phyloP scores from a whole-genome alignment of 2,329 filamentous ascomycete genomes.

The Paramyrothecium roridum region DNA sequence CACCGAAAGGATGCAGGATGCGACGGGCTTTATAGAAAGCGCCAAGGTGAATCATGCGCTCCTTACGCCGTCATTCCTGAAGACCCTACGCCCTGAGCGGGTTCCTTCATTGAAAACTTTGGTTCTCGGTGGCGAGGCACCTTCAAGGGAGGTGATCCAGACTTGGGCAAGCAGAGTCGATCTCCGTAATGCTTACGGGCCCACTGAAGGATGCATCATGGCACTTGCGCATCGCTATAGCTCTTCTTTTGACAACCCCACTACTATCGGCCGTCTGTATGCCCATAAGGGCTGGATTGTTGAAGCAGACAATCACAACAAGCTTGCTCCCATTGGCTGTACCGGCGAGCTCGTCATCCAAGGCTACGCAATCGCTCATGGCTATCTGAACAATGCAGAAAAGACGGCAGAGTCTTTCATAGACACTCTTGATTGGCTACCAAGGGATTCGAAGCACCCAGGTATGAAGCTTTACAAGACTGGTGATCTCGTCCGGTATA shows the following conservation, averaged over 20 bases:
- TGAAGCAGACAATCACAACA: constrained; percentile 10
- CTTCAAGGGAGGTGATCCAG: neutral
- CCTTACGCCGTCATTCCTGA: neutral
- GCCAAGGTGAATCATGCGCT: neutral
- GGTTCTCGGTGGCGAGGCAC: neutral
- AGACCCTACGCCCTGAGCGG: neutral
- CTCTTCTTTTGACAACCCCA: neutral
- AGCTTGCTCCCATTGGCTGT: constrained; percentile 9
- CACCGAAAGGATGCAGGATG: neutral
- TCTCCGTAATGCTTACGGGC: constrained; percentile 11
- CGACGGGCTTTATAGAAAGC: constrained; percentile 9
- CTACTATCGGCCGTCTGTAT: neutral
- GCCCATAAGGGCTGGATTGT: constrained; percentile 12
- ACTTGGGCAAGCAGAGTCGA: neutral
- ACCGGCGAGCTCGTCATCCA: constrained; percentile 14
- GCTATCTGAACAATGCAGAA: constrained; percentile 13
- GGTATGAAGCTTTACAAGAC: neutral
- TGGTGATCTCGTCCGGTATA: neutral
- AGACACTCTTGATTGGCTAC: neutral
- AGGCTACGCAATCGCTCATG: constrained; percentile 14
- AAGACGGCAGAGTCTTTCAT: constrained; percentile 9
- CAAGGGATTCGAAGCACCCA: neutral
- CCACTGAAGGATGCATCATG: constrained; percentile 10
- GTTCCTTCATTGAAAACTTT: neutral
- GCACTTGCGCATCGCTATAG: neutral